Evolutionary conservation across 179 eudicot genomes (phyloP).

Genomic region (Beta corolliflora): DNA sequence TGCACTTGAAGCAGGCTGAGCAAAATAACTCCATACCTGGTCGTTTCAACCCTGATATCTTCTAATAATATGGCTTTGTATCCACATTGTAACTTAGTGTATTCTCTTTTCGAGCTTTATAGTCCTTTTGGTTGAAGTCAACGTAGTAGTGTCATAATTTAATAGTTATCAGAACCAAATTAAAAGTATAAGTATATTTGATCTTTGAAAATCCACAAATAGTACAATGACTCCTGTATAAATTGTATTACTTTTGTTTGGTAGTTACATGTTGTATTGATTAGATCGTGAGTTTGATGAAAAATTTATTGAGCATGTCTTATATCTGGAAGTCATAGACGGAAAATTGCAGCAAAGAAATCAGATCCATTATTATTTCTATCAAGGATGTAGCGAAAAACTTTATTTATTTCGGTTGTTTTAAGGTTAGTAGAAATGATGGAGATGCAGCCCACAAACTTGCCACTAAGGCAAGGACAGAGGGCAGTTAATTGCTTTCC

Average conservation of each 20-base stretch:
- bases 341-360: no score
- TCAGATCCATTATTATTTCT: no score
- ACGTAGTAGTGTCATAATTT: not conserved
- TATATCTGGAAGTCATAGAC: not conserved
- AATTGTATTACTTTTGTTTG: slow-evolving; percentile 2
- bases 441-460: no score
- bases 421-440: no score
- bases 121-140: not conserved
- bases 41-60: slow-evolving; percentile 52
- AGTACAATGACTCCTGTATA: not conserved
- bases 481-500: no score
- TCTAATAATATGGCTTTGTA: slow-evolving; percentile 24
- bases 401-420: no score
- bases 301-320: not conserved
- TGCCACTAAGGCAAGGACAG: no score
- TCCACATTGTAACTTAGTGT: slow-evolving; percentile 16
- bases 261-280: not conserved
- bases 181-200: not conserved
- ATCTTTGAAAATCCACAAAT: not conserved
- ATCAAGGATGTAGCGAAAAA: no score
- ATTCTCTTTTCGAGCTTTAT: not conserved
- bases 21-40: slow-evolving; percentile 50
- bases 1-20: slow-evolving; percentile 62
- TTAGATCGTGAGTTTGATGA: not conserved
- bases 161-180: not conserved